Evolutionary conservation across 257 asterid species (phyloP).

Genomic region (Jasminum sambac): DNA sequence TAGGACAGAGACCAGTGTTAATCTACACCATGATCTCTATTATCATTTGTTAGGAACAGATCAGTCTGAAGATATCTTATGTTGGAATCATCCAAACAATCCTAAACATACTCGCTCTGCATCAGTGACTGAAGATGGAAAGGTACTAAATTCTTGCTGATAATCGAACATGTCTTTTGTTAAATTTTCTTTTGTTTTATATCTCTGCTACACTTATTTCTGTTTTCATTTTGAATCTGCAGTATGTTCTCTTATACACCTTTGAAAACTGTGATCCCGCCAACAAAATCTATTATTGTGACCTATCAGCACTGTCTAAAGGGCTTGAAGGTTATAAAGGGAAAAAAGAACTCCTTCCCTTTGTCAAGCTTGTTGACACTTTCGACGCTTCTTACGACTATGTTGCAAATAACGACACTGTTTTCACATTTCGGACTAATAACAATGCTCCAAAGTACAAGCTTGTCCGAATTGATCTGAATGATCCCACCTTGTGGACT

Average conservation of each 20-base stretch:
- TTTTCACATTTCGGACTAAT: constrained; percentile 79
- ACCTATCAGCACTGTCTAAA: constrained; percentile 55
- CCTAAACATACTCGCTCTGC: constrained; percentile 71
- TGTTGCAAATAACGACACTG: constrained; percentile 76
- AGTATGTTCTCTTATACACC: constrained; percentile 73
- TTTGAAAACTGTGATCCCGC: constrained; percentile 78
- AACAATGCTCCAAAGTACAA: constrained; percentile 93
- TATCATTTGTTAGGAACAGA: constrained; percentile 89
- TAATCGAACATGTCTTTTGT: not conserved
- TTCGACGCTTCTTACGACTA: constrained; percentile 73
- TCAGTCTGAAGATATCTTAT: constrained; percentile 86
- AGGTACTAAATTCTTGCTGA: constrained; percentile 48
- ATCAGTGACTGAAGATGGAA: constrained; percentile 83
- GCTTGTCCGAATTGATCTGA: constrained; percentile 68
- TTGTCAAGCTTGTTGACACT: constrained; percentile 71
- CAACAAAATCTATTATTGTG: constrained; percentile 83
- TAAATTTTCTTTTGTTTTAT: constrained; percentile 7
- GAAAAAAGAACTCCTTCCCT: constrained; percentile 58
- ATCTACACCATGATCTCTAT: constrained; percentile 81
- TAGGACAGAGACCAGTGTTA: constrained; percentile 82
- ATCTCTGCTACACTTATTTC: constrained; percentile 13
- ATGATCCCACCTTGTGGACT: constrained; percentile 68
- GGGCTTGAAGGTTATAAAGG: constrained; percentile 74
- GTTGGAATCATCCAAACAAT: constrained; percentile 82
- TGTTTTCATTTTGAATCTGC: constrained; percentile 37